phyloP scores from a whole-genome alignment of 2,329 filamentous ascomycete species.

The Cladosporium sp. region DNA sequence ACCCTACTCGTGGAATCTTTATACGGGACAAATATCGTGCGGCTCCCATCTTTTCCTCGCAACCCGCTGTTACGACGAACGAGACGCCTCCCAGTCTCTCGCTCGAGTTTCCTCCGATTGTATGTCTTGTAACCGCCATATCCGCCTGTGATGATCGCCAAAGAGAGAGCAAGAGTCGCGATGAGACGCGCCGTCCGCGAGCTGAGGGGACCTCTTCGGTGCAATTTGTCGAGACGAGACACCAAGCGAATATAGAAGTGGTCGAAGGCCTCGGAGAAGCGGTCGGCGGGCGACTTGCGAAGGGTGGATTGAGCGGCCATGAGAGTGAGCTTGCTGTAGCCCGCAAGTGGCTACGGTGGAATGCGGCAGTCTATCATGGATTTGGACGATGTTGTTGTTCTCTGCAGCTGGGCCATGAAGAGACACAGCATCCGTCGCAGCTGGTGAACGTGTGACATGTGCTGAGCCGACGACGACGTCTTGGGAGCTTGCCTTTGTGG shows the following conservation, averaged over 20 bases:
- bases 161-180: conserved; percentile 67
- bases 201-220: conserved; percentile 50
- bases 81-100: conserved; percentile 74
- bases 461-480: not conserved
- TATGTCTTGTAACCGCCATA: conserved; percentile 78
- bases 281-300: conserved; percentile 33
- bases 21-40: conserved; percentile 93
- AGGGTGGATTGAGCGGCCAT: conserved; percentile 92
- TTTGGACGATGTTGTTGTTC: not conserved
- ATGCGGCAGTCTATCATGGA: conserved; percentile 3
- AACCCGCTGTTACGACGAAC: conserved; percentile 89
- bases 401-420: not conserved
- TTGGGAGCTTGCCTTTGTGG: too few relatives aligned
- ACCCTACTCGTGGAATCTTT: conserved; percentile 85
- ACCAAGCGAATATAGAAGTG: conserved; percentile 40
- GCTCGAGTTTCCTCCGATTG: conserved; percentile 67
- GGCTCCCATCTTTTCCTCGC: conserved; percentile 87
- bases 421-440: not conserved
- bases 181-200: conserved; percentile 69
- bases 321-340: conserved; percentile 14
- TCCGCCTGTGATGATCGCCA: conserved; percentile 72
- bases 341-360: conserved; percentile 6
- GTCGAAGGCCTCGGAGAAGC: conserved; percentile 30
- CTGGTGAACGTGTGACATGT: conserved; percentile 1
- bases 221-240: conserved; percentile 45